A percentile compares a stretch with the other conserved stretches of the same genome.
Evolutionary conservation across 768 basidiomycete genomes (phyloP).

Genomic region (Collybia mongolica): DNA sequence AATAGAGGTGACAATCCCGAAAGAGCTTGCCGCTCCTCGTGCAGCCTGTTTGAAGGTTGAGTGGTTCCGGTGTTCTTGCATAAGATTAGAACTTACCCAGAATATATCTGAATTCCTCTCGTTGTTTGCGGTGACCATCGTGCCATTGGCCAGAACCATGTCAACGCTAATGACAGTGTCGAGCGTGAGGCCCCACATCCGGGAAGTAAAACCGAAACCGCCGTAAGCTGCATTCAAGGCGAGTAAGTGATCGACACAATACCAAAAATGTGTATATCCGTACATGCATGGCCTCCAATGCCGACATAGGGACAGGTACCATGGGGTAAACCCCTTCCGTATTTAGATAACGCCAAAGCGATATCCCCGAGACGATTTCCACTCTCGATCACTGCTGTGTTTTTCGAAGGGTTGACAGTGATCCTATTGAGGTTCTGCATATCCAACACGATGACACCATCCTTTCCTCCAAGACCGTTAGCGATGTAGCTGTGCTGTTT

Average conservation of each 20-base stretch:
- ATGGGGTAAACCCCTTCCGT: slow-evolving; percentile 47
- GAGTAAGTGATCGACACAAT: neutral
- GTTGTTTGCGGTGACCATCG: slow-evolving; percentile 34
- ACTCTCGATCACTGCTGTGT: slow-evolving; percentile 37
- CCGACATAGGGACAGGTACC: slow-evolving; percentile 54
- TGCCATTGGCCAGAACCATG: slow-evolving; percentile 47
- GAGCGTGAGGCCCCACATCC: slow-evolving; percentile 49
- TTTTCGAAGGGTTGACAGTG: slow-evolving; percentile 26
- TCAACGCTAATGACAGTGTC: slow-evolving; percentile 42
- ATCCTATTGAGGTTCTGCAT: slow-evolving; percentile 38
- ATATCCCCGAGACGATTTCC: slow-evolving; percentile 33
- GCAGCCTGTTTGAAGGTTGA: neutral
- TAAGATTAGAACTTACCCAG: slow-evolving; percentile 33
- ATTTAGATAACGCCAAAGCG: slow-evolving; percentile 35
- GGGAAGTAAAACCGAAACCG: slow-evolving; percentile 47
- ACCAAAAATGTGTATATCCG: neutral
- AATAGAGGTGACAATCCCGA: slow-evolving; percentile 17
- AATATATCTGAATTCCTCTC: slow-evolving; percentile 45
- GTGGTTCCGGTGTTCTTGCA: slow-evolving; percentile 22
- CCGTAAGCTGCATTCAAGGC: slow-evolving; percentile 30
- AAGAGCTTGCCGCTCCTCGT: slow-evolving; percentile 15
- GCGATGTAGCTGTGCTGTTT: slow-evolving; percentile 49
- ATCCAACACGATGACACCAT: slow-evolving; percentile 46
- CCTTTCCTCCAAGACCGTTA: slow-evolving; percentile 43
- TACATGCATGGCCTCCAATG: slow-evolving; percentile 50